phyloP scores from a whole-genome alignment of 108 stramenopile genomes.

The Cyclotella distinguenda region DNA sequence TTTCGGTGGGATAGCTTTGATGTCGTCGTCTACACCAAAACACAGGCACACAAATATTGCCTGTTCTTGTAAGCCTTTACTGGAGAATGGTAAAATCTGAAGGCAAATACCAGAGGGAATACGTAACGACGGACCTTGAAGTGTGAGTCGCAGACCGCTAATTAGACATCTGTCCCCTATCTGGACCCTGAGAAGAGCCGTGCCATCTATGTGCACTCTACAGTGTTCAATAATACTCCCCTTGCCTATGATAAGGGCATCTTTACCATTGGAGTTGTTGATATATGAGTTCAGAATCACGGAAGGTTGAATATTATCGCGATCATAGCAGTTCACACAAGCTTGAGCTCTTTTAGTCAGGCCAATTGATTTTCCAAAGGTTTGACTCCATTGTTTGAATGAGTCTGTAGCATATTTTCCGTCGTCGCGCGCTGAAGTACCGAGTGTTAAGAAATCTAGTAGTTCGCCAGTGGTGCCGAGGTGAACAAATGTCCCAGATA shows the following conservation, averaged over 20 bases:
- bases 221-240: constrained; percentile 41
- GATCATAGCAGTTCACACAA: constrained; percentile 11
- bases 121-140: neutral
- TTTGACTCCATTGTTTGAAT: neutral
- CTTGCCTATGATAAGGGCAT: constrained; percentile 17
- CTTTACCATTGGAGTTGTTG: neutral
- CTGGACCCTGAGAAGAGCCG: neutral
- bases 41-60: constrained; percentile 52
- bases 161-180: constrained; percentile 57
- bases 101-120: constrained; percentile 54
- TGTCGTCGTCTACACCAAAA: constrained; percentile 61
- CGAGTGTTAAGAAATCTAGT: constrained; percentile 53
- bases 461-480: constrained; percentile 77
- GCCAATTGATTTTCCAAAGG: constrained; percentile 25
- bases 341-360: constrained; percentile 9
- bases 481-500: constrained; percentile 65
- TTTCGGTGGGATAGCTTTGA: constrained; percentile 42
- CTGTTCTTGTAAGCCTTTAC: neutral
- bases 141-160: constrained; percentile 50
- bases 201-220: constrained; percentile 2
- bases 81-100: constrained; percentile 51
- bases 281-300: constrained; percentile 25
- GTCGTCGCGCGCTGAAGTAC: neutral
- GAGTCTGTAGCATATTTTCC: neutral
- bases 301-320: neutral